Evolutionary conservation across 495 filamentous ascomycete genomes (phyloP), one percentile per base, ranked within the genome.

Genomic region (Aspergillus indologenus): DNA sequence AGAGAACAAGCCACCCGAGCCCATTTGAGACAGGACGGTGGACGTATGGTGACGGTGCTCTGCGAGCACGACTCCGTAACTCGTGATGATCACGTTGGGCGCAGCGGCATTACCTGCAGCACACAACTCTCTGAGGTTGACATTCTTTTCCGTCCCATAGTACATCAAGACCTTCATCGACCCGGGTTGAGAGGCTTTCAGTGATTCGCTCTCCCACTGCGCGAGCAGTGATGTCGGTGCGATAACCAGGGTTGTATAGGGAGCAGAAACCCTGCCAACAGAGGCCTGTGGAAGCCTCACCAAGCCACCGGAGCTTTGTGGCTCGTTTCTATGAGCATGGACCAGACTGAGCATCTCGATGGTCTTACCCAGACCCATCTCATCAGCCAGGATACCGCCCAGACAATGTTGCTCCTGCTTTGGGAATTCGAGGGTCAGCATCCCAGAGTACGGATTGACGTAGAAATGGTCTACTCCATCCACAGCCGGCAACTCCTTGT

Each of bases 301-400:
- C 21, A 88, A 80, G 14, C 68, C 72, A 55, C 82, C 80, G n/a
- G 85, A 78, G 8, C 76, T 62, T 6, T 85, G 76, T 40, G 90
- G 90, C 17, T 67, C 66, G 19, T 57, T 59, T 61, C 81, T 84
- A 71, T 97, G 87, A 0, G 90, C 83, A 70, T 98, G 94, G 40
- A 98, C 83, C 43, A 98, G 76, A 73, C 90, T 91, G 21, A 98
- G 81, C 93, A 97, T 98, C 69, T 98, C 92, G 55, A 98, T 97
- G 0, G 92, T 96, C 71, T 98, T 97, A 12, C 94, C 93, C 15
- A 97, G 76, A 21, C 86, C 87, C 88, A 88, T 92, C 76, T 91
- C 92, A 68, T 98, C 94, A 26, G 94, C 94, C 51, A 98, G 77
- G 49, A 98, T 90, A 4, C 94, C 94, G 19, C 94, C 94, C 3